These are phyloP conservation scores for Pestalotiopsis sp. DNA, from an alignment of 2,329 filamentous ascomycete species.

Conservation along the genomic window DNA sequence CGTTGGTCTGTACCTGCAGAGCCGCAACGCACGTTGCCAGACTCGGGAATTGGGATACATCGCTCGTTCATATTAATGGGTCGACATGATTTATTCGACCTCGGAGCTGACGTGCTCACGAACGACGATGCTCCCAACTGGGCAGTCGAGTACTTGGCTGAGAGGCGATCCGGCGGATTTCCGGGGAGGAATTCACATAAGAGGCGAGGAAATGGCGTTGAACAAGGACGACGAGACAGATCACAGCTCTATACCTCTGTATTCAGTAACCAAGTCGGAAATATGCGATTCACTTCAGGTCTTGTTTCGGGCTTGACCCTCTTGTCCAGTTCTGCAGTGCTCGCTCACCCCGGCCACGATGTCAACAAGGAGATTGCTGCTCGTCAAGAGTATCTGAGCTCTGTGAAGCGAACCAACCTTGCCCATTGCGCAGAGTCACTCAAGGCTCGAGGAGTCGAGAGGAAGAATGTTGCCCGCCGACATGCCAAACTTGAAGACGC, in stretches of 20 bases:
- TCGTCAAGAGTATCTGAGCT: slow-evolving; percentile 44
- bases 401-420: slow-evolving; percentile 41
- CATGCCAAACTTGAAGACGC: slow-evolving; percentile 34
- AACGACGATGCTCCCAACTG: neutral
- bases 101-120: neutral
- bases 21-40: neutral
- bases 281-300: slow-evolving; percentile 24
- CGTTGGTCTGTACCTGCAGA: neutral
- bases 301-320: slow-evolving; percentile 19
- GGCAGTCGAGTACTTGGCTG: neutral
- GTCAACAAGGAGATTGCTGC: slow-evolving; percentile 47
- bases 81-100: neutral
- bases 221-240: neutral
- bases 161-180: neutral
- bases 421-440: slow-evolving; percentile 46
- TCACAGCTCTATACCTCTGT: neutral
- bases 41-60: neutral
- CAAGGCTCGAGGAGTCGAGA: slow-evolving; percentile 45
- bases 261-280: slow-evolving; percentile 2
- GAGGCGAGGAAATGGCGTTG: neutral
- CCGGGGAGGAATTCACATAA: neutral
- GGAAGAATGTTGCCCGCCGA: slow-evolving; percentile 44
- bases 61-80: neutral
- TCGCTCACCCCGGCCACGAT: slow-evolving; percentile 53
- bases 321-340: slow-evolving; percentile 12